Evolutionary conservation across 2,329 filamentous ascomycete species (phyloP).

Genomic region (Penicillium sp.): DNA sequence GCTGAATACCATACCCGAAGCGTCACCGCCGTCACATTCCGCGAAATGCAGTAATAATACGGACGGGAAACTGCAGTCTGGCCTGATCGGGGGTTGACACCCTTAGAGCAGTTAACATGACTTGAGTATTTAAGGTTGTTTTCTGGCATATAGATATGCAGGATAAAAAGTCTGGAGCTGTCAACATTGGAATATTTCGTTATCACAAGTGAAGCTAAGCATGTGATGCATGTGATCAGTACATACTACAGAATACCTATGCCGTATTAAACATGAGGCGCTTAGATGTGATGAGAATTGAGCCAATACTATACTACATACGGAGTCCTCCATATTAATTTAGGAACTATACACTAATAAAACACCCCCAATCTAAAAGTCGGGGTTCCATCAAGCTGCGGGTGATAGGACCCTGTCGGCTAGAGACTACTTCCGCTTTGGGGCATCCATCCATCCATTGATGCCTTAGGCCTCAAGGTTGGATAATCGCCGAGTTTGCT

Average conservation of each 20-base stretch:
- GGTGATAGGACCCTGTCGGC: background rate
- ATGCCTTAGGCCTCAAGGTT: slow-evolving; percentile 14
- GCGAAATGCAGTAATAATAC: slow-evolving; percentile 5
- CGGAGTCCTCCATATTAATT: background rate
- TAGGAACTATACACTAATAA: too few relatives aligned
- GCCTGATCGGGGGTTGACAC: background rate
- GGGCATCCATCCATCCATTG: background rate
- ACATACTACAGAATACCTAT: background rate
- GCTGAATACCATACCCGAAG: slow-evolving; percentile 18
- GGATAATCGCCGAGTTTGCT: slow-evolving; percentile 18
- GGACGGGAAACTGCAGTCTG: background rate
- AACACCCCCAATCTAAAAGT: background rate
- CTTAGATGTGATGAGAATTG: background rate
- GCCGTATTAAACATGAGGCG: background rate
- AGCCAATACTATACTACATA: background rate
- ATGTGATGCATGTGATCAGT: slow-evolving; percentile 6
- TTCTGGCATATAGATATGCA: slow-evolving; percentile 2
- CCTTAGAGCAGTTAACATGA: background rate
- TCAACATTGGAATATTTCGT: background rate
- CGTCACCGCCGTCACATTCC: slow-evolving; percentile 14
- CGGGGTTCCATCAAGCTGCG: background rate
- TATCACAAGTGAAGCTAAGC: background rate
- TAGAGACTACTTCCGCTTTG: background rate
- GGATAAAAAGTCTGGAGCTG: background rate
- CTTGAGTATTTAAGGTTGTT: slow-evolving; percentile 4